Percentiles rank a stretch among this genome's conserved stretches.
Evolutionary conservation across 345 rosid genomes (phyloP).

Genomic region (Noccaea bulbosa): DNA sequence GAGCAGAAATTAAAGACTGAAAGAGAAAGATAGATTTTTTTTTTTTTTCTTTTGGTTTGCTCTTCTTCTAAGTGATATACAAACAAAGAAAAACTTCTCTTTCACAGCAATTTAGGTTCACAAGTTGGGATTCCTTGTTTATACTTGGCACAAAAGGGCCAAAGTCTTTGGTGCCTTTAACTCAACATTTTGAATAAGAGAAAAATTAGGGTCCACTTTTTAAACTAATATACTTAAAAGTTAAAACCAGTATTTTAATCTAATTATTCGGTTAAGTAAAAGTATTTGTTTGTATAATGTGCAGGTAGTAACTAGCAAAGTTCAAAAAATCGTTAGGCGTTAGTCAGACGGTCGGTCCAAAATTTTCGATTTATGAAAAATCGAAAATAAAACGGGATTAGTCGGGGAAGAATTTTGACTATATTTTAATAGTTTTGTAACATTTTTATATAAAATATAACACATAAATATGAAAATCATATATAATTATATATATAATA

Average conservation of each 20-base stretch:
- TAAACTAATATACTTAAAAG: not conserved
- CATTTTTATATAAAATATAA: too few relatives aligned
- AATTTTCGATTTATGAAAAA: too few relatives aligned
- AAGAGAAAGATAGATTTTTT: conserved; percentile 31
- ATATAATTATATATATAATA: too few relatives aligned
- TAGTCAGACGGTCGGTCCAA: too few relatives aligned
- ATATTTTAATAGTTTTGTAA: too few relatives aligned
- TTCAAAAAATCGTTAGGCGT: too few relatives aligned
- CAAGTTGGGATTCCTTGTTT: conserved; percentile 35
- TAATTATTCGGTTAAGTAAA: not conserved
- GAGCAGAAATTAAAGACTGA: conserved; percentile 33
- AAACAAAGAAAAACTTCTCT: conserved; percentile 24
- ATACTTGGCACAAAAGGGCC: conserved; percentile 38
- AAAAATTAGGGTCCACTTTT: conserved; percentile 17
- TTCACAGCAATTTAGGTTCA: conserved; percentile 46
- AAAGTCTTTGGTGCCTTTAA: conserved; percentile 33
- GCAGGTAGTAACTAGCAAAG: not conserved
- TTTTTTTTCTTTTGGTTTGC: not conserved
- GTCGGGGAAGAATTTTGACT: too few relatives aligned
- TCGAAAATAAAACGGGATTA: too few relatives aligned
- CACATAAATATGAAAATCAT: too few relatives aligned
- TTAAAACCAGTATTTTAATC: not conserved
- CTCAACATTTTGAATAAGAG: conserved; percentile 12
- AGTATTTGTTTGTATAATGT: conserved; percentile 1
- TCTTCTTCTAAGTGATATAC: not conserved